These are phyloP conservation scores for Tulasnella sp. DNA, from an alignment of 768 basidiomycete genomes.

Conservation along the genomic window DNA sequence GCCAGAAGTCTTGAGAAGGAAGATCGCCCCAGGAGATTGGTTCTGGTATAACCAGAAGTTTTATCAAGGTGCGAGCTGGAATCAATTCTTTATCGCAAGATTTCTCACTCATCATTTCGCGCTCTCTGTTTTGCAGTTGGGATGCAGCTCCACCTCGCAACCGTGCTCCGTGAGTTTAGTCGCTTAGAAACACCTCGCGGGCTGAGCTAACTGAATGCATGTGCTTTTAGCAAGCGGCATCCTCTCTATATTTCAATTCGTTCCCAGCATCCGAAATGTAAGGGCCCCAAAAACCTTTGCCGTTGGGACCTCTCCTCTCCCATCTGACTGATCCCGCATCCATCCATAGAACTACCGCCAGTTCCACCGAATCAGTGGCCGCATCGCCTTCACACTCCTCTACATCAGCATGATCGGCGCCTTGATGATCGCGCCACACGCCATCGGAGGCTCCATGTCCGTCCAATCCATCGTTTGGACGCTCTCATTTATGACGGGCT, in stretches of 20 bases:
- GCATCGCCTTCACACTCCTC: background rate
- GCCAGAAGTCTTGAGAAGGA: too few relatives aligned
- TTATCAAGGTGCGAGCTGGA: background rate
- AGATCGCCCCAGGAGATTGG: slow-evolving; percentile 1
- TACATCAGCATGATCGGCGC: background rate
- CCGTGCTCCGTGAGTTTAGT: background rate
- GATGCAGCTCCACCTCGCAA: background rate
- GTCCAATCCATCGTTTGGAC: background rate
- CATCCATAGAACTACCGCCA: background rate
- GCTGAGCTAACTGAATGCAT: background rate
- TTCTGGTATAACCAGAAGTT: background rate
- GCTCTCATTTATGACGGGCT: background rate
- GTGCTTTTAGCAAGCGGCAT: background rate
- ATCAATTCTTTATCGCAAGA: background rate
- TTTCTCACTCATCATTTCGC: background rate
- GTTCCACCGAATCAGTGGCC: background rate
- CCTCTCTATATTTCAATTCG: slow-evolving; percentile 7
- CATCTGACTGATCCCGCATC: background rate
- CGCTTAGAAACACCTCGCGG: too few relatives aligned
- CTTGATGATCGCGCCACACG: background rate
- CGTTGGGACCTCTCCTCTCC: background rate
- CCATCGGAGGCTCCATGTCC: background rate
- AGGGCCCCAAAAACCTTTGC: background rate
- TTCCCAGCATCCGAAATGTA: background rate
- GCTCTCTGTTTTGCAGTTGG: background rate